Base-by-base conservation (phyloP, 257 asterid species). In the Henckelia pumila region DNA sequence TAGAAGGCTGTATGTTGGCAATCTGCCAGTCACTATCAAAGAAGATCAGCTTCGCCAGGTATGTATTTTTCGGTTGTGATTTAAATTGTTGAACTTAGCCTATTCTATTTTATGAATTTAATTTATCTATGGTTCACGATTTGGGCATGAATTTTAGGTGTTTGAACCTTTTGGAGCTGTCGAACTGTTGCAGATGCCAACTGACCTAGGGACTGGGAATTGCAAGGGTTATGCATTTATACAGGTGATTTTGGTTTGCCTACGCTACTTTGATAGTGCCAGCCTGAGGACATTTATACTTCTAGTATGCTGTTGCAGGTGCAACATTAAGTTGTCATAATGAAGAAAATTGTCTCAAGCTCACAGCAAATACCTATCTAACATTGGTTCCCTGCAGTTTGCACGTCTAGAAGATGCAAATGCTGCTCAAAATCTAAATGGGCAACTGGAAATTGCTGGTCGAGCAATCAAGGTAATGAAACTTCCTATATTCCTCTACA, bases 11-110 rank as follows among this genome's bases (percentile, higher is more conserved):
- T 87, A 87, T 76, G 89, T 87, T 71, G 92, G 89, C 59, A 87
- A 87, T 72, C 75, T 87, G 44, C 92, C 88, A 28, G 47, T 76
- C 55, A 80, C 84, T 47, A 87, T 87, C 62, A 83, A 75, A 75
- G 95, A 87, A 75, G 86, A 83, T 64, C 95, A 85, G 75, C 84
- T 87, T 71, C 91, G 91, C 77, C 82, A 77, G 92, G 95, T 87
- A 53, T 70, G 59, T 25, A 35, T 66, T 33, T 23, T 26, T 10
- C 68, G 37, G 60, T 56, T 71, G 55, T 61, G 66, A 64, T 61
- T 59, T 16, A 20, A 69, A 37, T 72, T 40, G 59, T 32, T 71
- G 61, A 19, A 19, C 4, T 20, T 23, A 58, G 72, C 23, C 22
- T 21, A 28, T 9, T 59, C 58, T 62, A 32, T 2, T 60, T 20